These are phyloP conservation scores for Dryas drummondii DNA, from an alignment of 306 rosid genomes.

Conservation along the genomic window DNA sequence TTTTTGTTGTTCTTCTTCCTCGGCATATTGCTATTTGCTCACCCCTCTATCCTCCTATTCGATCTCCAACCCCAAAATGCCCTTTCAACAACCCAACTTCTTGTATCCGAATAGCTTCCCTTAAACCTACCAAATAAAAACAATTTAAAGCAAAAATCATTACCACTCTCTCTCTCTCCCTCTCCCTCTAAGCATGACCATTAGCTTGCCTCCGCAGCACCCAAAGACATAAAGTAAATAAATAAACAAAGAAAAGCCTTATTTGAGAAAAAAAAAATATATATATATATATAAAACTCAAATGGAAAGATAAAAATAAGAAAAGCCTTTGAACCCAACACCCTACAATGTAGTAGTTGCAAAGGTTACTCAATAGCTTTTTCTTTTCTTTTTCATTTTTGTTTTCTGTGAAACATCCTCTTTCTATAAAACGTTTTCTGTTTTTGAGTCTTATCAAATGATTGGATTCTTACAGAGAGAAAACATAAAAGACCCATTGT, in stretches of 20 bases:
- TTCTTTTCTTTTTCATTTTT: neutral
- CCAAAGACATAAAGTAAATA: neutral
- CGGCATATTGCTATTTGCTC: conserved; percentile 24
- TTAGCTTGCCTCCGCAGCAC: neutral
- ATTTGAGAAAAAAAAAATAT: neutral
- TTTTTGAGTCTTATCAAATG: neutral
- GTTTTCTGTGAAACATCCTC: neutral
- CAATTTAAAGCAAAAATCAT: neutral
- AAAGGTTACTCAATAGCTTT: neutral
- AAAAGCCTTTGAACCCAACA: too few species aligned
- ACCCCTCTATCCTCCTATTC: neutral
- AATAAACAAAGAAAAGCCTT: neutral
- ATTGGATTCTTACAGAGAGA: neutral
- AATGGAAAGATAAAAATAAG: neutral
- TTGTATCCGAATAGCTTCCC: conserved; percentile 1
- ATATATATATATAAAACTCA: neutral
- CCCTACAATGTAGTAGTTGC: neutral
- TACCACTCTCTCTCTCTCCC: neutral
- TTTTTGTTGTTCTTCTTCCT: conserved; percentile 33
- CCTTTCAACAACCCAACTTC: neutral
- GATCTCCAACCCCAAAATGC: neutral
- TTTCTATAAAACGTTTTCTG: neutral
- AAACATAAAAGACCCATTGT: neutral
- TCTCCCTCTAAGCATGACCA: neutral
- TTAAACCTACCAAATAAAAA: neutral